These are phyloP conservation scores for Fusarium tanahbumbuense DNA, from an alignment of 2,329 filamentous ascomycete genomes.

Conservation along the genomic window DNA sequence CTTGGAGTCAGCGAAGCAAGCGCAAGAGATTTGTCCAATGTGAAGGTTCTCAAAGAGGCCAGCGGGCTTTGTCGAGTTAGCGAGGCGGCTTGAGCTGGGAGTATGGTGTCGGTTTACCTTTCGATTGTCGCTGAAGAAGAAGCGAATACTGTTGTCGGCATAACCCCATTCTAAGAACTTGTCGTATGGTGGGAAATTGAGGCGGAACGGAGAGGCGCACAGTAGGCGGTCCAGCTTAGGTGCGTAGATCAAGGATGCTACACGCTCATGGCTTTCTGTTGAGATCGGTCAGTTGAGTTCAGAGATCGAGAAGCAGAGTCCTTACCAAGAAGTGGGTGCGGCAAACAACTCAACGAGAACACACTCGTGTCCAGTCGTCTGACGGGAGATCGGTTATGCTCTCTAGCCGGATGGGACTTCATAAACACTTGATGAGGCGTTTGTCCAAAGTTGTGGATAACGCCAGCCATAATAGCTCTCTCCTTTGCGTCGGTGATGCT, in stretches of 20 bases:
- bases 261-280: constrained; percentile 76
- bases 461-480: constrained; percentile 87
- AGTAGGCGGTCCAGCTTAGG: constrained; percentile 84
- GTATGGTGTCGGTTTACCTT: constrained; percentile 61
- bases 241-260: constrained; percentile 82
- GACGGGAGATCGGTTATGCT: constrained; percentile 72
- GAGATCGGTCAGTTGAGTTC: background rate
- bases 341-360: constrained; percentile 79
- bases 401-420: constrained; percentile 80
- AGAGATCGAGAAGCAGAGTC: background rate
- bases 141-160: constrained; percentile 90
- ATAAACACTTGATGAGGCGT: constrained; percentile 95
- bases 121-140: constrained; percentile 85
- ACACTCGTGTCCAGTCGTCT: constrained; percentile 82
- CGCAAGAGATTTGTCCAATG: constrained; percentile 86
- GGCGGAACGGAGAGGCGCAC: constrained; percentile 83
- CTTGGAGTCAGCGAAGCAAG: constrained; percentile 87
- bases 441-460: constrained; percentile 98
- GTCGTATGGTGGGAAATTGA: constrained; percentile 92
- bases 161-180: constrained; percentile 97
- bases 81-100: constrained; percentile 7
- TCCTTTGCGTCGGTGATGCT: constrained; percentile 90
- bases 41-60: constrained; percentile 95
- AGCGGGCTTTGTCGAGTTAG: constrained; percentile 64
- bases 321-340: constrained; percentile 78